These are phyloP conservation scores for Dactylis glomerata DNA, from an alignment of 176 grass and related monocot species.

Conservation along the genomic window DNA sequence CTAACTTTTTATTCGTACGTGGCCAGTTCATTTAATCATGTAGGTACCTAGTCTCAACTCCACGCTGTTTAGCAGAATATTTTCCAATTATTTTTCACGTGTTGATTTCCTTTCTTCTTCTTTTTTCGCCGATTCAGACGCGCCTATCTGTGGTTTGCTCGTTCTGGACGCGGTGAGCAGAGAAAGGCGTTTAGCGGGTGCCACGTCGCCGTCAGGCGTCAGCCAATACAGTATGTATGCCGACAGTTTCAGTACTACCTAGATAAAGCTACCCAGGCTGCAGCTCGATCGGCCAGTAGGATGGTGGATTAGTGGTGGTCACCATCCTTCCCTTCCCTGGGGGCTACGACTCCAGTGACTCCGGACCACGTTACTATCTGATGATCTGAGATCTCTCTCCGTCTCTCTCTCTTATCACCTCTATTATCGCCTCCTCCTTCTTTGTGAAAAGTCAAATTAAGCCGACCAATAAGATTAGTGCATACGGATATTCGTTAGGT, in stretches of 20 bases:
- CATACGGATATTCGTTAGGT: background rate
- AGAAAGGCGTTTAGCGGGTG: background rate
- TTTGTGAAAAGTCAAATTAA: background rate
- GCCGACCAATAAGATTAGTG: background rate
- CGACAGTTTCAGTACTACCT: background rate
- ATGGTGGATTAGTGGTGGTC: background rate
- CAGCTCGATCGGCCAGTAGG: background rate
- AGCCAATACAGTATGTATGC: background rate
- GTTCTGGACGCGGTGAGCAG: background rate
- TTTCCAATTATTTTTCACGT: background rate
- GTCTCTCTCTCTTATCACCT: background rate
- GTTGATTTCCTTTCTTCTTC: background rate
- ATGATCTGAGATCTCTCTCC: background rate
- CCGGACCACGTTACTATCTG: background rate
- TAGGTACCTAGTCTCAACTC: background rate
- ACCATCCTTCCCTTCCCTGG: background rate
- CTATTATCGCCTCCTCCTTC: background rate
- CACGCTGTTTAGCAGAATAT: background rate
- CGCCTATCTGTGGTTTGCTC: background rate
- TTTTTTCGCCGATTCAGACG: too few relatives aligned
- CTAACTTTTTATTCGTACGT: background rate
- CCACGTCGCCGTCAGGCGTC: background rate
- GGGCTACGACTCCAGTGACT: background rate
- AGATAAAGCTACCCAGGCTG: background rate
- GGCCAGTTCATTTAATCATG: background rate